Evolutionary conservation across 2,329 filamentous ascomycete genomes (phyloP), one percentile per base, ranked within the genome.

Genomic region (Metarhizium guizhouense): DNA sequence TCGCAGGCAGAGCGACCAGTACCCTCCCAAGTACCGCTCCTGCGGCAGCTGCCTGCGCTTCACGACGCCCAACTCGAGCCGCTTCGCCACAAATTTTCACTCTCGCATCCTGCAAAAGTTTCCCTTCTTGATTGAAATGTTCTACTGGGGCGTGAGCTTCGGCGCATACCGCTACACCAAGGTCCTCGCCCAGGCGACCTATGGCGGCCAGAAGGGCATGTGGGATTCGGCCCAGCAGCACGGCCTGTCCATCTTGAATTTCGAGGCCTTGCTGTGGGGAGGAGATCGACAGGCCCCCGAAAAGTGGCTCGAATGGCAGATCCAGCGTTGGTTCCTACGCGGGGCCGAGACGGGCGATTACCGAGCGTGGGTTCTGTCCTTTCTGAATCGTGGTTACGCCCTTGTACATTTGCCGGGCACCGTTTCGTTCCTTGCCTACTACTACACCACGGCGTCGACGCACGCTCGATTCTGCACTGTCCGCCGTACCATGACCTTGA

Each of bases 381-480:
- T 78, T 76, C 85, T 82, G 57, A 88, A 87, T 69, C 78, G 84
- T 64, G 79, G 79, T 25, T 88, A 87, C 70, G 86, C 84, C 8
- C 87, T 87, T 68, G 86, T 88, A 62, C 85, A 88, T 69, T 87
- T 88, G 58, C 85, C 85, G 0, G 85, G 84, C 20, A 87, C 84
- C 2, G 87, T 88, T 57, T 75, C 84, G 36, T 88, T 87, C 62
- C 65, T 72, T 8, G 68, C 74, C 43, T 79, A 82, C 68, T 75
- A 87, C 5, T 88, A 82, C 69, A 84, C 84, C 70, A 79, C 84
- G 65, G 86, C 83, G 47, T 85, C 81, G 36, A 83, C 80, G 4
- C 75, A 76, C 52, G 78, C 79, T 62, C 71, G 76, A 18, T 83
- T 80, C 65, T 76, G 79, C 59, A 67, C 71, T 13, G 74, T 76